Conservation (phyloP, 257 asterid genomes). For the Solanum sejunctum region DNA sequence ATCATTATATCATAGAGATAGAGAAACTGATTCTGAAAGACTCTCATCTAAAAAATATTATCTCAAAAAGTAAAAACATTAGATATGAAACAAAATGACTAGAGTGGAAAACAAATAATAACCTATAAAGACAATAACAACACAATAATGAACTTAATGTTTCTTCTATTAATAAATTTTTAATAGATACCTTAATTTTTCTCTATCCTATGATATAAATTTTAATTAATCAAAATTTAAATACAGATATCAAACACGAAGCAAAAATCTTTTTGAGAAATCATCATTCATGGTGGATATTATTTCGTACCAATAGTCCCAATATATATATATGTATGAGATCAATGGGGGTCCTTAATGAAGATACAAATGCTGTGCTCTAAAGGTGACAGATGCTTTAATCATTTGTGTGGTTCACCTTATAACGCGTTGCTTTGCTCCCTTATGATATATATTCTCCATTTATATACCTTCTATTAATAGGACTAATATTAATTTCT, state of each 20-base stretch:
- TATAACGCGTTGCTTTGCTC: background rate
- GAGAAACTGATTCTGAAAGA: too few species aligned
- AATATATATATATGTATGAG: too few species aligned
- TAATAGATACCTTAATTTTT: too few species aligned
- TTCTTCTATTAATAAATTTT: too few species aligned
- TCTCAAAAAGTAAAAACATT: too few species aligned
- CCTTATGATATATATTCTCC: background rate
- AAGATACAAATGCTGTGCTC: background rate
- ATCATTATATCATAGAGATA: too few species aligned
- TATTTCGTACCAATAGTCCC: background rate
- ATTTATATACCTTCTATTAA: background rate
- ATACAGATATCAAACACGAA: fast-evolving
- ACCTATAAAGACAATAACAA: too few species aligned
- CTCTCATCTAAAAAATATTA: too few species aligned
- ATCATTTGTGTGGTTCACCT: background rate
- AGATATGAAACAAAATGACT: too few species aligned
- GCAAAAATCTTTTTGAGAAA: background rate
- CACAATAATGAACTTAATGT: too few species aligned
- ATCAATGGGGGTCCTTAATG: background rate
- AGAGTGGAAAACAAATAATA: too few species aligned
- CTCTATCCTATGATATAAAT: too few species aligned
- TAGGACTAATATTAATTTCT: background rate
- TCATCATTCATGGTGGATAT: background rate
- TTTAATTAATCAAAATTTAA: background rate
- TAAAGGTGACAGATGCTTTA: background rate